These are phyloP conservation scores for Nothopassalora personata DNA, from an alignment of 2,329 filamentous ascomycete species.

Conservation along the genomic window DNA sequence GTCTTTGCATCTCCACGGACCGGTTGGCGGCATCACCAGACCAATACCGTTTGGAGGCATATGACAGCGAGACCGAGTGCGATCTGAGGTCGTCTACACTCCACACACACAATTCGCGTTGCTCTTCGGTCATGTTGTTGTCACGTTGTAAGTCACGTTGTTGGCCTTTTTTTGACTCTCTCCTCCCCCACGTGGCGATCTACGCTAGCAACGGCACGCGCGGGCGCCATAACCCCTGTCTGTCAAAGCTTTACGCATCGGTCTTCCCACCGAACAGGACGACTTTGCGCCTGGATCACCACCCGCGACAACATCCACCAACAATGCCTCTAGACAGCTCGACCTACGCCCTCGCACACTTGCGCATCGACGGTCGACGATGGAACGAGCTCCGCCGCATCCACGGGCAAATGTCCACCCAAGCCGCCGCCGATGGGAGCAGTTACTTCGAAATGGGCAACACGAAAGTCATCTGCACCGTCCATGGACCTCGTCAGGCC, in stretches of 20 bases:
- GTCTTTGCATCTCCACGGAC: neutral
- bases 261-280: neutral
- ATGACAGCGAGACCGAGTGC: neutral
- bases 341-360: slow-evolving; percentile 78
- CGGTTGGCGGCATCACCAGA: neutral
- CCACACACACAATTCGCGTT: neutral
- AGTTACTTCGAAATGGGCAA: slow-evolving; percentile 96
- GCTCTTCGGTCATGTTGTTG: neutral
- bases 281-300: neutral
- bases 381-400: slow-evolving; percentile 96
- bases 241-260: neutral
- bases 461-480: slow-evolving; percentile 91
- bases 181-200: neutral
- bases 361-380: slow-evolving; percentile 65
- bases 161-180: neutral
- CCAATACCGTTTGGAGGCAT: neutral
- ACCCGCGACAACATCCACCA: neutral
- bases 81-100: neutral
- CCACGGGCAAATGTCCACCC: slow-evolving; percentile 83
- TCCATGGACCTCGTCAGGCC: slow-evolving; percentile 76
- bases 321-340: slow-evolving; percentile 91
- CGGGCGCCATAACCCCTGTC: neutral
- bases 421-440: slow-evolving; percentile 86
- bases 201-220: neutral
- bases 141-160: neutral